phyloP scores from a whole-genome alignment of 2,329 filamentous ascomycete species.

The Ophiognomonia clavigignenti-juglandacearum region DNA sequence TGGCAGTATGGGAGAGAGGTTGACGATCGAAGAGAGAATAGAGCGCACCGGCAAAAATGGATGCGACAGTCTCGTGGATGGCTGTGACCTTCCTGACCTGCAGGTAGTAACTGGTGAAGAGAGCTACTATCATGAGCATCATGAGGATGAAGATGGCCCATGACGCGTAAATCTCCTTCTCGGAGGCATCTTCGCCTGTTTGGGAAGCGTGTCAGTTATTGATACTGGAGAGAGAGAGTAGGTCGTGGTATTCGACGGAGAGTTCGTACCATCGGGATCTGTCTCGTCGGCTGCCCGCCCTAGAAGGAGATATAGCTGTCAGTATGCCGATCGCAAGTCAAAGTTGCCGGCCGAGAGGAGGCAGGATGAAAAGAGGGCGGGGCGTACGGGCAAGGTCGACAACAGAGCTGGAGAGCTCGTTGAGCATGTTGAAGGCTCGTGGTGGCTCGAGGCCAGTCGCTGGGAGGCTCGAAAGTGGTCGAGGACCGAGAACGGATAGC shows the following conservation, averaged over 20 bases:
- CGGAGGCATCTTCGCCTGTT: slow-evolving; percentile 70
- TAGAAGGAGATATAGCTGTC: slow-evolving; percentile 24
- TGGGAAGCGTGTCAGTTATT: slow-evolving; percentile 17
- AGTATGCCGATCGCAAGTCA: too few relatives aligned
- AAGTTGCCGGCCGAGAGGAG: too few relatives aligned
- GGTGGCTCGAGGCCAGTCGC: neutral
- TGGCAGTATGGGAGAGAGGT: too few relatives aligned
- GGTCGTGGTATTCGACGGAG: too few relatives aligned
- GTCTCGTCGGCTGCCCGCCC: slow-evolving; percentile 41
- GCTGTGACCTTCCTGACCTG: slow-evolving; percentile 97
- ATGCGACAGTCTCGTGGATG: slow-evolving; percentile 95
- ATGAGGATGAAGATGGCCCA: slow-evolving; percentile 98
- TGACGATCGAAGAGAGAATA: slow-evolving; percentile 6
- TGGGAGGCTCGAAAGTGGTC: neutral
- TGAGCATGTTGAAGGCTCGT: slow-evolving; percentile 27
- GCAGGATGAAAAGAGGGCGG: neutral
- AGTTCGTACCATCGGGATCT: slow-evolving; percentile 39
- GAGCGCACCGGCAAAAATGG: slow-evolving; percentile 82
- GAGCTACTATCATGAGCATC: slow-evolving; percentile 84
- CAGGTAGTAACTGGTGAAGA: slow-evolving; percentile 95
- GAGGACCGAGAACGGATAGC: neutral
- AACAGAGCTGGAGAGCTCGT: slow-evolving; percentile 30
- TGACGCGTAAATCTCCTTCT: slow-evolving; percentile 93
- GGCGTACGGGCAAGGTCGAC: slow-evolving; percentile 35
- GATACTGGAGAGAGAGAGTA: slow-evolving; percentile 1